phyloP scores from a whole-genome alignment of 176 grass and related monocot species.

The Secale cereale region DNA sequence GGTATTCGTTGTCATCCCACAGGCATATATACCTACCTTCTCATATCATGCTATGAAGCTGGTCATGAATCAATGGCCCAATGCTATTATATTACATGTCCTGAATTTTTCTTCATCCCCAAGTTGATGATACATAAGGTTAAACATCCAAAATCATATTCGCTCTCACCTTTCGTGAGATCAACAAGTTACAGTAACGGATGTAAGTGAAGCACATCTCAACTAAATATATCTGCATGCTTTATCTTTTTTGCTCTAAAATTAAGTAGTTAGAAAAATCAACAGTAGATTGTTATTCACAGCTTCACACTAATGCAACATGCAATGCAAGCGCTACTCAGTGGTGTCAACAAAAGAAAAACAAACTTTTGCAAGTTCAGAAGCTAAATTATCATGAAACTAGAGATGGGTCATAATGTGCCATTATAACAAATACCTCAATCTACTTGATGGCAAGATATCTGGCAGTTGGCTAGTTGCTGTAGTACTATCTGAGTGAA shows the following conservation, averaged over 20 bases:
- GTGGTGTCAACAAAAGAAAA: slow-evolving; percentile 1
- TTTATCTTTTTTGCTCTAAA: background rate
- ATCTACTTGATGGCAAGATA: slow-evolving; percentile 41
- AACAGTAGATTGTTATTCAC: background rate
- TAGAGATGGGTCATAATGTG: slow-evolving; percentile 20
- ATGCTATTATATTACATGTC: background rate
- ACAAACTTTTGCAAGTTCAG: background rate
- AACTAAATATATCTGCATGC: background rate
- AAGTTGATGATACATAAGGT: background rate
- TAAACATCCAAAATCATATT: background rate
- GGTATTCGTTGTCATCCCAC: background rate
- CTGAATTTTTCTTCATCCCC: background rate
- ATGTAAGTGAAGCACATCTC: slow-evolving; percentile 13
- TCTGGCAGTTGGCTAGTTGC: slow-evolving; percentile 26
- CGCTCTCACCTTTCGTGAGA: background rate
- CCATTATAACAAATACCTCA: slow-evolving; percentile 50
- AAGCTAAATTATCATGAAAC: background rate
- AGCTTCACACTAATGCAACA: background rate
- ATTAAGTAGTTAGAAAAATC: background rate
- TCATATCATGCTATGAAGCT: slow-evolving; percentile 12
- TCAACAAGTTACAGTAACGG: background rate
- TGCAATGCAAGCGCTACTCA: slow-evolving; percentile 8
- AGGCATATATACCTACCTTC: background rate
- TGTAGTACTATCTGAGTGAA: slow-evolving; percentile 37
- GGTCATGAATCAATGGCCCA: background rate